phyloP scores from a whole-genome alignment of 768 basidiomycete species.

The Dacryopinax primogenitus region DNA sequence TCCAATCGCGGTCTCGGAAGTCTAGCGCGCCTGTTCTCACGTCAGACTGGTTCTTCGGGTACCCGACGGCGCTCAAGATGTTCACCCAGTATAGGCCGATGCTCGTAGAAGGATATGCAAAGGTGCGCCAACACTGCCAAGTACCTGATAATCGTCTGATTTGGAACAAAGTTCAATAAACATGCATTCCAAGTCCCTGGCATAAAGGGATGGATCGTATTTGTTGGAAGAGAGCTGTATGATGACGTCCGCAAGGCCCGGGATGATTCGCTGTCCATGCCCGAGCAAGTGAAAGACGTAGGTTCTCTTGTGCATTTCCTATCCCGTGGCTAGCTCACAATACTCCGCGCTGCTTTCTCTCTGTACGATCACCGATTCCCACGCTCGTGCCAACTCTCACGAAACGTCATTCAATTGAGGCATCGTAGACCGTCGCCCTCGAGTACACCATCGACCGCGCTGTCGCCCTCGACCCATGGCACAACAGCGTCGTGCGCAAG shows the following conservation, averaged over 20 bases:
- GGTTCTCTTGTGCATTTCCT: background rate
- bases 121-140: background rate
- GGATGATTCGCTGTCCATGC: background rate
- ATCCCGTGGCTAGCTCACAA: background rate
- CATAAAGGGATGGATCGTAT: background rate
- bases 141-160: background rate
- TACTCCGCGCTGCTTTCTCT: background rate
- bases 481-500: slow-evolving; percentile 23
- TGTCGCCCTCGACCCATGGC: slow-evolving; percentile 25
- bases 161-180: background rate
- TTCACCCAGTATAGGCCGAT: background rate
- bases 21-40: background rate
- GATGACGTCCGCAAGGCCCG: background rate
- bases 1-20: background rate
- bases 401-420: no score
- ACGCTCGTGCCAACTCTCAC: background rate
- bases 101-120: background rate
- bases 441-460: slow-evolving; percentile 31
- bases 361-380: no score
- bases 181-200: background rate
- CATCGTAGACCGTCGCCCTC: slow-evolving; percentile 29
- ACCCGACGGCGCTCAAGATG: background rate
- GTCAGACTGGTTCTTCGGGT: background rate
- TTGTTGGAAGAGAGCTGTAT: background rate
- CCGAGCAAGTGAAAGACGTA: background rate